These are phyloP conservation scores for Pestalotiopsis sp. DNA, from an alignment of 2,329 filamentous ascomycete genomes.

Conservation along the genomic window DNA sequence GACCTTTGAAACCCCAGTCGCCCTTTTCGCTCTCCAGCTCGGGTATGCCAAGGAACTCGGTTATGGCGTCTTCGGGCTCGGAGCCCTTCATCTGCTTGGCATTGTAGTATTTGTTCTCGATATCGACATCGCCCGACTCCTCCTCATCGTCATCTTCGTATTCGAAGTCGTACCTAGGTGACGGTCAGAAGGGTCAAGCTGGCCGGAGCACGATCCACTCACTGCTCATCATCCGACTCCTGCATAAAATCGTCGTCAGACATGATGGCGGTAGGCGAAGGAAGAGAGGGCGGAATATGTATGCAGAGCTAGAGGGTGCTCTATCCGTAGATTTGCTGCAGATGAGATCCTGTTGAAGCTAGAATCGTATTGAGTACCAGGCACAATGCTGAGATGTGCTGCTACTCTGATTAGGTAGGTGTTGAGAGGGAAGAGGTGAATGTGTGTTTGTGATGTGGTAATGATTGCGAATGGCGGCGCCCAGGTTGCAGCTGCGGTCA, in stretches of 20 bases:
- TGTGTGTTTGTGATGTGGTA: not conserved
- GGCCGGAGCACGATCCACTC: slow-evolving; percentile 21
- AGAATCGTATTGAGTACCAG: not conserved
- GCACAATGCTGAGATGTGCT: not conserved
- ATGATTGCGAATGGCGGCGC: not conserved
- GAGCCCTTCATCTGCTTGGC: slow-evolving; percentile 93
- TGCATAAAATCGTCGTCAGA: slow-evolving; percentile 95
- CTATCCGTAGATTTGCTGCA: not conserved
- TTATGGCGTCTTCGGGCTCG: slow-evolving; percentile 85
- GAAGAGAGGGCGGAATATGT: not conserved
- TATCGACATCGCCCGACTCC: slow-evolving; percentile 85
- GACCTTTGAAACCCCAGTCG: slow-evolving; percentile 97
- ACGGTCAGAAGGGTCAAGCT: not conserved
- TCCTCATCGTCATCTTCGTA: slow-evolving; percentile 94
- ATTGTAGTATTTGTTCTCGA: slow-evolving; percentile 99
- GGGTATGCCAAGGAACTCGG: slow-evolving; percentile 89
- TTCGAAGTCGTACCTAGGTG: slow-evolving; percentile 84
- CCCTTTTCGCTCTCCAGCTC: slow-evolving; percentile 86
- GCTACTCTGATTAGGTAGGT: not conserved
- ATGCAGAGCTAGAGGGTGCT: not conserved
- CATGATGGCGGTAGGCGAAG: slow-evolving; percentile 51
- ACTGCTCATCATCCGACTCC: slow-evolving; percentile 88
- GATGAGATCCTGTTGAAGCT: not conserved
- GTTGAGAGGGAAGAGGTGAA: not conserved
- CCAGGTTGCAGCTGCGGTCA: not conserved